A percentile compares a stretch with the other conserved stretches of the same genome.
Conservation (phyloP, 352 stramenopile species). For the Phytophthora idaei region DNA sequence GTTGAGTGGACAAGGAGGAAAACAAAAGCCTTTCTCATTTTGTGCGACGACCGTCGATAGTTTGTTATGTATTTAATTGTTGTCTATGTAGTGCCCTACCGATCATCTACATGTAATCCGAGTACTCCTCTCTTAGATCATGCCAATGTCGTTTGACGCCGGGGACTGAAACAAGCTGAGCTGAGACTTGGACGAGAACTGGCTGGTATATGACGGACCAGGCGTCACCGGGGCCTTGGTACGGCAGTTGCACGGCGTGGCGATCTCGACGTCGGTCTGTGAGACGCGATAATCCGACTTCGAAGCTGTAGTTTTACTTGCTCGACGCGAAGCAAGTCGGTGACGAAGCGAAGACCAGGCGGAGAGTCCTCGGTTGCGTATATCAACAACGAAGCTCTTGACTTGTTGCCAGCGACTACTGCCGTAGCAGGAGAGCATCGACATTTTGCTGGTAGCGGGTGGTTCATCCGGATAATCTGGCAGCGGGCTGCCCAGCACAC, state of each 20-base stretch:
- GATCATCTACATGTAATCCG: neutral
- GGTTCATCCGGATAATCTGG: conserved; percentile 11
- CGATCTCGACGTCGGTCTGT: conserved; percentile 22
- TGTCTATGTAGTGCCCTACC: neutral
- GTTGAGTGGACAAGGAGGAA: too few species aligned
- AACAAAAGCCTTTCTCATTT: too few species aligned
- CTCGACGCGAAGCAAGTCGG: conserved; percentile 3
- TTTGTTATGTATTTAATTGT: neutral
- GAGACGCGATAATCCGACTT: conserved; percentile 10
- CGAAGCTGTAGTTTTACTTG: neutral
- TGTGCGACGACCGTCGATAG: too few species aligned
- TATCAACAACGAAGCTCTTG: conserved; percentile 14
- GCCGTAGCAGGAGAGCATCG: conserved; percentile 10
- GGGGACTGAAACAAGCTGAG: conserved; percentile 27
- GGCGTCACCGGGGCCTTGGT: conserved; percentile 18
- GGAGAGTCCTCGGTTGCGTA: conserved; percentile 8
- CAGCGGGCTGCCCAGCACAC: conserved; percentile 23
- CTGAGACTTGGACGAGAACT: conserved; percentile 32
- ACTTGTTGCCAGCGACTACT: conserved; percentile 18
- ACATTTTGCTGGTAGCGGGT: conserved; percentile 16
- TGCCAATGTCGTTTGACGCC: conserved; percentile 19
- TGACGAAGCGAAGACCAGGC: conserved; percentile 13
- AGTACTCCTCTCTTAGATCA: conserved; percentile 15
- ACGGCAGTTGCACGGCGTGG: conserved; percentile 15
- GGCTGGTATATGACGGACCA: conserved; percentile 10